Percentiles rank a stretch among this genome's conserved stretches.
Evolutionary conservation across 805 yeast species (phyloP).

Genomic region (Spathaspora hagerdaliae): DNA sequence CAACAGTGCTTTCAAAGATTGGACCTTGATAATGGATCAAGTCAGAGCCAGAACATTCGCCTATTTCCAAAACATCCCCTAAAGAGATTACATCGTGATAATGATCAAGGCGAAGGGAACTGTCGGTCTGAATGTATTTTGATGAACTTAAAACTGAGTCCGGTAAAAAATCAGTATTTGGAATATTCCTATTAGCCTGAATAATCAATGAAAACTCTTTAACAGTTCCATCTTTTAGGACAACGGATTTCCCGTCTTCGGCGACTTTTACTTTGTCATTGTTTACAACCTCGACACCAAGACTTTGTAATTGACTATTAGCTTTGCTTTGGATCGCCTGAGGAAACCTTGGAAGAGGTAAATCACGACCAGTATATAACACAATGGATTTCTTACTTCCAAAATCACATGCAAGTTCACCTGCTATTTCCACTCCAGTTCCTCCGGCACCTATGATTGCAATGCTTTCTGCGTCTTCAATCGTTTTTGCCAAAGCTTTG

Average conservation of each 20-base stretch:
- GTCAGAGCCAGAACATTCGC: conserved; percentile 22
- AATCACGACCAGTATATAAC: conserved; percentile 18
- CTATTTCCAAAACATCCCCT: conserved; percentile 30
- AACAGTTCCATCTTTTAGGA: conserved; percentile 14
- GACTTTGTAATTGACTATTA: conserved; percentile 10
- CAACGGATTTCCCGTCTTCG: conserved; percentile 8
- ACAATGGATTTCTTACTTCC: conserved; percentile 14
- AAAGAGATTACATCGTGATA: conserved; percentile 25
- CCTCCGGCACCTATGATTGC: conserved; percentile 39
- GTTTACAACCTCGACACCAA: conserved; percentile 22
- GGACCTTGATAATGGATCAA: conserved; percentile 18
- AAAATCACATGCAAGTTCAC: conserved; percentile 26
- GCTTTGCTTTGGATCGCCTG: conserved; percentile 10
- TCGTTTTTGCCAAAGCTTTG: conserved; percentile 10
- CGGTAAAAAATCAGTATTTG: conserved; percentile 32
- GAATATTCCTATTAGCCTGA: conserved; percentile 19
- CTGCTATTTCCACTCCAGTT: conserved; percentile 38
- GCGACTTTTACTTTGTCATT: conserved; percentile 7
- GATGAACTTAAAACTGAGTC: conserved; percentile 14
- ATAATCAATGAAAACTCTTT: conserved; percentile 26
- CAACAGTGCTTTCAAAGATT: conserved; percentile 9
- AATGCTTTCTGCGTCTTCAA: conserved; percentile 20
- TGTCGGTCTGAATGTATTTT: conserved; percentile 28
- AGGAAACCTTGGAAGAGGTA: conserved; percentile 9
- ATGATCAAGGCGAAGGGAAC: conserved; percentile 20